Evolutionary conservation across 129 eudicot species (phyloP).

Genomic region (Saussurea involucrata): DNA sequence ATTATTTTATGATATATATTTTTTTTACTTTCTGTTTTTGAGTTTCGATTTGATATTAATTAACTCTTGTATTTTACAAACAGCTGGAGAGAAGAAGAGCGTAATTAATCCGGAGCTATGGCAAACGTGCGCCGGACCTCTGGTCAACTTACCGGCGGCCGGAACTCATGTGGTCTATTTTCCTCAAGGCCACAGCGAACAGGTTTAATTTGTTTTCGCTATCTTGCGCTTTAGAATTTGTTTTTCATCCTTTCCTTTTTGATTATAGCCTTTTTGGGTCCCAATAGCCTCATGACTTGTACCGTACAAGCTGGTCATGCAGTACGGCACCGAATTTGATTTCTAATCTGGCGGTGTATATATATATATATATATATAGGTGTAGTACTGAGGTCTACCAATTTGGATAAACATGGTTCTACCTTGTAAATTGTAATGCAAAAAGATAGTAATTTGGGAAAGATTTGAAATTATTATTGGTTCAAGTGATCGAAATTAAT

Average conservation of each 20-base stretch:
- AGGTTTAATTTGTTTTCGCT: conserved; percentile 34
- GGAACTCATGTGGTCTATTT: conserved; percentile 96
- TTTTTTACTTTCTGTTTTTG: neutral
- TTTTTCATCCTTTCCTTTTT: neutral
- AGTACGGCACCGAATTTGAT: conserved; percentile 5
- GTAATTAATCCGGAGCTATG: conserved; percentile 78
- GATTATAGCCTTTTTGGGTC: neutral
- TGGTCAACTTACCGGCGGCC: conserved; percentile 87
- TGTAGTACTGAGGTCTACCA: too few species aligned
- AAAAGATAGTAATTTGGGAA: too few species aligned
- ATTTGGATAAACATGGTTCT: too few species aligned
- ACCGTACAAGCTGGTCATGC: conserved; percentile 15
- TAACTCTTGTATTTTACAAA: neutral
- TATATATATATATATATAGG: too few species aligned
- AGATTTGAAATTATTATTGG: neutral
- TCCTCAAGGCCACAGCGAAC: conserved; percentile 98
- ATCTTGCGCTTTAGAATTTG: neutral
- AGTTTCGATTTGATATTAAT: neutral
- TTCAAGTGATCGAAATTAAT: neutral
- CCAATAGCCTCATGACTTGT: neutral
- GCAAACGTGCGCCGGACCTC: conserved; percentile 98
- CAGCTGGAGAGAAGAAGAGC: conserved; percentile 66
- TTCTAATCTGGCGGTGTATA: conserved; percentile 9
- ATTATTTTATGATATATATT: neutral
- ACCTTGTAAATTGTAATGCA: neutral